Conservation (phyloP, 2,329 filamentous ascomycete genomes). For the Amauroascus verrucosus region DNA sequence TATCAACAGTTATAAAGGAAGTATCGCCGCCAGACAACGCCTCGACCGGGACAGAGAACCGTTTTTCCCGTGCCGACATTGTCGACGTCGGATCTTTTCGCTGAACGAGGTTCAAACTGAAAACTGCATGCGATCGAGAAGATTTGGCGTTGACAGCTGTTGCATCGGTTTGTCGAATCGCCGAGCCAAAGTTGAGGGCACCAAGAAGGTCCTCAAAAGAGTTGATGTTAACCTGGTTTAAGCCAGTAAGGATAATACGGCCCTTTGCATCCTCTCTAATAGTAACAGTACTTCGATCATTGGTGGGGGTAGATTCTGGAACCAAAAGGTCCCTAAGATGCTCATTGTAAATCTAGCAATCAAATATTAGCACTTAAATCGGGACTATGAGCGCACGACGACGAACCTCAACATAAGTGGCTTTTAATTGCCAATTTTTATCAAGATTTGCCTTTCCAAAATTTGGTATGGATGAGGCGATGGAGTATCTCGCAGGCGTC, state of each 20-base stretch:
- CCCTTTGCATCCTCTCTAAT: slow-evolving; percentile 93
- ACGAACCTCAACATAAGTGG: slow-evolving; percentile 67
- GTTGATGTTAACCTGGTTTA: slow-evolving; percentile 79
- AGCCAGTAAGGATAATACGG: slow-evolving; percentile 83
- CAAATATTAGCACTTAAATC: background rate
- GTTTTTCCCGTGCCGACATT: slow-evolving; percentile 61
- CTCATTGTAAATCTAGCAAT: slow-evolving; percentile 85
- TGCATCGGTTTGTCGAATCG: slow-evolving; percentile 90
- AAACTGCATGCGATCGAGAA: slow-evolving; percentile 93
- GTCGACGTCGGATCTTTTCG: slow-evolving; percentile 50
- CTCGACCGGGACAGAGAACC: slow-evolving; percentile 77
- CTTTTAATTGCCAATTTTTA: slow-evolving; percentile 81
- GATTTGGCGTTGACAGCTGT: slow-evolving; percentile 97
- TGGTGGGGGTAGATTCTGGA: slow-evolving; percentile 56
- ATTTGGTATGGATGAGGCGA: slow-evolving; percentile 37
- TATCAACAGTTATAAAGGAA: slow-evolving; percentile 74
- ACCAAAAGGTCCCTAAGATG: slow-evolving; percentile 82
- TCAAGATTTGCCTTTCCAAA: slow-evolving; percentile 44
- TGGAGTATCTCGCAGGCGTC: slow-evolving; percentile 68
- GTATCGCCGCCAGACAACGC: slow-evolving; percentile 53
- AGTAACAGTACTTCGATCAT: slow-evolving; percentile 68
- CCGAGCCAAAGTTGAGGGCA: slow-evolving; percentile 82
- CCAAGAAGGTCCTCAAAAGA: slow-evolving; percentile 84
- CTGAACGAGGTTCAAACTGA: slow-evolving; percentile 83
- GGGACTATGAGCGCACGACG: background rate